Evolutionary conservation across 306 rosid genomes (phyloP), one percentile per base, ranked within the genome.

Genomic region (Luffa aegyptiaca): DNA sequence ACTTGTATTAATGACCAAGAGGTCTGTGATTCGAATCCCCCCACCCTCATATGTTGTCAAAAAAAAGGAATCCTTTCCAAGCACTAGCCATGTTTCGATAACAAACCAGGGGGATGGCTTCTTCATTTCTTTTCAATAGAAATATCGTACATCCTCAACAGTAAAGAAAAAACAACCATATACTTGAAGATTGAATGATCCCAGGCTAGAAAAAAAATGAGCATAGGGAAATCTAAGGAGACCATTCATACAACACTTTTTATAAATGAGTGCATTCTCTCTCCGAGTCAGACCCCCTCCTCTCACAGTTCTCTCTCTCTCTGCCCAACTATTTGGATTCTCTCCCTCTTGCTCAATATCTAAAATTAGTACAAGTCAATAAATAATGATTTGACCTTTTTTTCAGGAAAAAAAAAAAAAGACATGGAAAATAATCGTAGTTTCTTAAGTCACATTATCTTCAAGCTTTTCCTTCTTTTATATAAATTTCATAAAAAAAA

Each of bases 1-100:
- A 26, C 31, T 26, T 26, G 31, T 26, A 26, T 26, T 26, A 26
- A 26, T 26, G 31, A 26, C 31, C 31, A 26, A 26, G 31, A 26
- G 31, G 31, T 26, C 31, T 26, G 1, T 26, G 31, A 26, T 26
- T 26, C 31, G 1, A 26, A 26, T 26, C 31, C 31, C 31, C 31
- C 0, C 31, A 26, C 31, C 31, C 31, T 1, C 31, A 26, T 26
- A 26, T 26, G 31, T 26, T 26, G 31, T 26, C 31, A 26, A 26
- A 26, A 26, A 26, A 26, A 52, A 52, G n/a, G 57, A 52, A 14
- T 52, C 14, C 57, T 14, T 51, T 14, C 57, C 57, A 94, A 52
- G 98, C 95, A 86, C 92, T 94, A 45, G 98, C 98, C 98, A 91
- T 92, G 85, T 92, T 94, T 53, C 97, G 5, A 39, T 39, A 39